Conservation (phyloP, 2,329 filamentous ascomycete species). For the Orbilia blumenaviensis region DNA sequence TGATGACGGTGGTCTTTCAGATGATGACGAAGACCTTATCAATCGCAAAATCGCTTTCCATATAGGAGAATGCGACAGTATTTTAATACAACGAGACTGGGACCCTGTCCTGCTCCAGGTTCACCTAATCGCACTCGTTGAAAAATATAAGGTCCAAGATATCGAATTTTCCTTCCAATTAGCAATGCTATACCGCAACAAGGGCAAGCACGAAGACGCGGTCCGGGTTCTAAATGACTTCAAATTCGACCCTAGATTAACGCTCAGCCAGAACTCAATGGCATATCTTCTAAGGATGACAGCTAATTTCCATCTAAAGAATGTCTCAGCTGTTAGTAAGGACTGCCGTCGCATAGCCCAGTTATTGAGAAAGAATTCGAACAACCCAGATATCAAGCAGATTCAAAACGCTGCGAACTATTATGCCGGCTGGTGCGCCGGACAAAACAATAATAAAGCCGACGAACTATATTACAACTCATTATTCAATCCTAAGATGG, state of each 20-base stretch:
- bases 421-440: background rate
- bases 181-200: background rate
- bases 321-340: background rate
- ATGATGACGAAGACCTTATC: conserved; percentile 2
- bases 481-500: background rate
- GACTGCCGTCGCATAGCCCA: background rate
- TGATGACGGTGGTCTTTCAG: background rate
- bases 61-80: background rate
- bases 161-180: background rate
- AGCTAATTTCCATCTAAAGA: background rate
- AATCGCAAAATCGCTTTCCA: conserved; percentile 11
- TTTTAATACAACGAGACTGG: background rate
- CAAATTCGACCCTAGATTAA: background rate
- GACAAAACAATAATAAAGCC: background rate
- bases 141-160: background rate
- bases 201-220: background rate
- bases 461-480: conserved; percentile 13
- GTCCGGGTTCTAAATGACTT: background rate
- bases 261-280: background rate
- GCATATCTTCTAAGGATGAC: background rate
- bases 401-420: background rate
- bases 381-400: background rate
- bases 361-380: background rate
- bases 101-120: background rate
- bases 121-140: conserved; percentile 9